phyloP scores from a whole-genome alignment of 2,329 filamentous ascomycete species.

The Fusarium liriodendri region DNA sequence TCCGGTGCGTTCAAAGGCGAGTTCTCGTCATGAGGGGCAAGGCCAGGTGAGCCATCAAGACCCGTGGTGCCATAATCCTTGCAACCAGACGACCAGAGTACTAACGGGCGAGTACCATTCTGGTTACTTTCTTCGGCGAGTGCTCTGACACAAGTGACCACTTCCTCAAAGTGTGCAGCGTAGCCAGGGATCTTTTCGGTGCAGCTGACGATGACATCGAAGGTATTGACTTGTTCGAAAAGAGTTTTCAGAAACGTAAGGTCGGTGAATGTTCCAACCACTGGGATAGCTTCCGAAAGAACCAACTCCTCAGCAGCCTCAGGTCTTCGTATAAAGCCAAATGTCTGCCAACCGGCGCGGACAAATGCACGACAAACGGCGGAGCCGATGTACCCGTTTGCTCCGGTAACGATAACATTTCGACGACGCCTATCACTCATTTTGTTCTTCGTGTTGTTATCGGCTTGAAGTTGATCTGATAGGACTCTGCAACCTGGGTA shows the following conservation, averaged over 20 bases:
- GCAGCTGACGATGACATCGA: constrained; percentile 57
- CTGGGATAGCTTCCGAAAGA: constrained; percentile 52
- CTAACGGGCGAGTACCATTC: constrained; percentile 51
- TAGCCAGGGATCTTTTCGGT: constrained; percentile 56
- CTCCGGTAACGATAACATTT: constrained; percentile 58
- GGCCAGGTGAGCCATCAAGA: constrained; percentile 48
- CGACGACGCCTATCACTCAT: constrained; percentile 11
- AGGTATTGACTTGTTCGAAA: constrained; percentile 36
- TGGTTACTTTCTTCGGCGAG: constrained; percentile 49
- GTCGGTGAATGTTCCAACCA: constrained; percentile 54
- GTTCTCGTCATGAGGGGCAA: constrained; percentile 56
- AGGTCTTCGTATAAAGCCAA: constrained; percentile 55
- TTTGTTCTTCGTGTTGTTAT: neutral
- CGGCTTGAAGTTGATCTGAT: neutral
- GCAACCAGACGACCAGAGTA: constrained; percentile 60
- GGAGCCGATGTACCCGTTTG: constrained; percentile 61
- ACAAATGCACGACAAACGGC: constrained; percentile 59
- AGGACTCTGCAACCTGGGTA: neutral
- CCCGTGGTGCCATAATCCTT: constrained; percentile 59
- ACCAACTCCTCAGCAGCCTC: constrained; percentile 46
- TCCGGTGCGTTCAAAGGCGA: constrained; percentile 50
- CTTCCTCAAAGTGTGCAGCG: constrained; percentile 51
- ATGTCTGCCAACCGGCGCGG: constrained; percentile 57
- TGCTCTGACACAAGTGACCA: constrained; percentile 48
- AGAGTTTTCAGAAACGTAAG: constrained; percentile 44